phyloP scores from a whole-genome alignment of 2,329 filamentous ascomycete genomes.

The Penicillium fuscoglaucum region DNA sequence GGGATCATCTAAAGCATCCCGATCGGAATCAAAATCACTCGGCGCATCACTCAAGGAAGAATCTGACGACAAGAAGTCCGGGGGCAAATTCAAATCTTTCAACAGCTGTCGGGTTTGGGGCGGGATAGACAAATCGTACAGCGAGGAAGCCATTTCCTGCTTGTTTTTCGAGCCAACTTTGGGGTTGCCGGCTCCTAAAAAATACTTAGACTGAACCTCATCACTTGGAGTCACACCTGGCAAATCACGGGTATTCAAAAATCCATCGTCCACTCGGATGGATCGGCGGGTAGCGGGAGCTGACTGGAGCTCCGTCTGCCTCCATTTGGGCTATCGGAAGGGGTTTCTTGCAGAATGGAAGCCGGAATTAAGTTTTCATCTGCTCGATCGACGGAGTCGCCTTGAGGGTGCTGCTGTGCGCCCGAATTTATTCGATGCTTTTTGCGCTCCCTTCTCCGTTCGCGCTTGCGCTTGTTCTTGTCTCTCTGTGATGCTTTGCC shows the following conservation, averaged over 20 bases:
- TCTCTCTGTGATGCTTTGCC: constrained; percentile 1
- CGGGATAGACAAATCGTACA: constrained; percentile 9
- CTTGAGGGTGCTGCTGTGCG: background rate
- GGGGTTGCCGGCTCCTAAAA: constrained; percentile 9
- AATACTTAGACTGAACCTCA: constrained; percentile 44
- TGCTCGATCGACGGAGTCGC: background rate
- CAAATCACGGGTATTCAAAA: constrained; percentile 44
- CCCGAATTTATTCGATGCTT: background rate
- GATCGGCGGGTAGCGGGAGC: constrained; percentile 15
- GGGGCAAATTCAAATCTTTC: constrained; percentile 14
- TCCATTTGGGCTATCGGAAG: background rate
- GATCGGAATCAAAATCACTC: constrained; percentile 29
- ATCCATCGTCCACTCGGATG: constrained; percentile 30
- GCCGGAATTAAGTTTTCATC: background rate
- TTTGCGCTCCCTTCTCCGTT: background rate
- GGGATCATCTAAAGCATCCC: background rate
- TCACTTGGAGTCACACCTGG: constrained; percentile 37
- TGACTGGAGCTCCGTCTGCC: background rate
- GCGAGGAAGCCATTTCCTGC: background rate
- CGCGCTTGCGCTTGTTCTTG: background rate
- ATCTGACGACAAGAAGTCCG: constrained; percentile 31
- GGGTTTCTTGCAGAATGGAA: background rate
- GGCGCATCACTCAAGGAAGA: constrained; percentile 39
- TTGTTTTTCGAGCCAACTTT: background rate
- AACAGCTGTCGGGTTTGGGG: constrained; percentile 18